phyloP scores from a whole-genome alignment of 2,329 filamentous ascomycete genomes.

The Aspergillus nomiae region DNA sequence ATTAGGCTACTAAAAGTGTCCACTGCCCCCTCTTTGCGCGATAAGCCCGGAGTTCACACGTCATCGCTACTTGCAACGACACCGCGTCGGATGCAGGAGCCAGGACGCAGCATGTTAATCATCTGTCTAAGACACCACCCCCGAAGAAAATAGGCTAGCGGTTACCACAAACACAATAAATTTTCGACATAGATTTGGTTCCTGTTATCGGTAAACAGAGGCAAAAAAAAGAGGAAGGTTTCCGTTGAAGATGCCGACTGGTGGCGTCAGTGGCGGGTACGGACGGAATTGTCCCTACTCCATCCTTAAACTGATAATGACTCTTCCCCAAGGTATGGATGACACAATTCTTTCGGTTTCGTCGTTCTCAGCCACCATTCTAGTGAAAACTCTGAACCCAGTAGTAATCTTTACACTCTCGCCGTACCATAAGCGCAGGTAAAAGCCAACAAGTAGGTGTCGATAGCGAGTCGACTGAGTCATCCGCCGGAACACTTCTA shows the following conservation, averaged over 20 bases:
- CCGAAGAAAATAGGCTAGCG: not conserved
- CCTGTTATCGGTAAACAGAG: not conserved
- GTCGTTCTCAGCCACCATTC: not conserved
- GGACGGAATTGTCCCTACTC: conserved; percentile 15
- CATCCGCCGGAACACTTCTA: conserved; percentile 10
- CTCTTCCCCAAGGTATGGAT: not conserved
- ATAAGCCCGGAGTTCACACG: conserved; percentile 17
- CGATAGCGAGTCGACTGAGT: conserved; percentile 8
- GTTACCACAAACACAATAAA: not conserved
- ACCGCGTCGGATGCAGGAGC: not conserved
- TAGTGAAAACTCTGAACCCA: conserved; percentile 1
- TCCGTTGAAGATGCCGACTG: conserved; percentile 16
- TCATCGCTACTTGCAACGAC: conserved; percentile 14
- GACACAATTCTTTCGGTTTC: not conserved
- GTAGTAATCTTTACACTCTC: not conserved
- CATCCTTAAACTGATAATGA: conserved; percentile 2
- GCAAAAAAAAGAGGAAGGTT: conserved; percentile 1
- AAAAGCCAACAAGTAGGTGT: not conserved
- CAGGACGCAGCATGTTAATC: not conserved
- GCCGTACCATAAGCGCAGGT: not conserved
- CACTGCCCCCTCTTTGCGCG: conserved; percentile 7
- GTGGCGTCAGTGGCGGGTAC: conserved; percentile 31
- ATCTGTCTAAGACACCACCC: not conserved
- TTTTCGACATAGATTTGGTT: not conserved
- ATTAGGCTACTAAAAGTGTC: conserved; percentile 3